Percentiles rank a stretch among this genome's conserved stretches.
Conservation (phyloP, 2,329 filamentous ascomycete species). For the Tolypocladium tropicale region DNA sequence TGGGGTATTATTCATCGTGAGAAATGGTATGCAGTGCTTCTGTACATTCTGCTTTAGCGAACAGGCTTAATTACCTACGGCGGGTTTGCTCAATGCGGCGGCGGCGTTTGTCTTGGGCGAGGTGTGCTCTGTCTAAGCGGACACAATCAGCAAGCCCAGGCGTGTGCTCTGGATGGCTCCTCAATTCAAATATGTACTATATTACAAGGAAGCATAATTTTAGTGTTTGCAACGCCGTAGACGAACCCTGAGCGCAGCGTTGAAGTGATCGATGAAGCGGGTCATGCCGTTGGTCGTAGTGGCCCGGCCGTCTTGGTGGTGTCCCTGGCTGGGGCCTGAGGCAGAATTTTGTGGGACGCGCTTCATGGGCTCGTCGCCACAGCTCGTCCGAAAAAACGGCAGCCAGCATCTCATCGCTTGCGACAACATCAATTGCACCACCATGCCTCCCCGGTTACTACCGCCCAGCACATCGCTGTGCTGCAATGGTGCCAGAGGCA, state of each 20-base stretch:
- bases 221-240: no score
- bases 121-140: no score
- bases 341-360: background rate
- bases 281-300: no score
- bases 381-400: constrained; percentile 1
- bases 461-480: constrained; percentile 16
- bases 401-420: background rate
- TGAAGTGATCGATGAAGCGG: background rate
- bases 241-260: no score
- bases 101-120: no score
- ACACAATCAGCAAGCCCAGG: background rate
- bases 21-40: constrained; percentile 1
- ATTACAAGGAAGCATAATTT: background rate
- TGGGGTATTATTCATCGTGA: constrained; percentile 4
- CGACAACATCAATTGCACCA: constrained; percentile 6
- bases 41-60: constrained; percentile 10
- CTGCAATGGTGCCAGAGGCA: constrained; percentile 15
- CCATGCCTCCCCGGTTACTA: constrained; percentile 24
- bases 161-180: background rate
- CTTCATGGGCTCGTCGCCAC: background rate
- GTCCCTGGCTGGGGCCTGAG: background rate
- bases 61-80: constrained; percentile 6
- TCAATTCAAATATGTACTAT: background rate
- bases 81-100: no score
- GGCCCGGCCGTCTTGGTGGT: background rate